phyloP scores from a whole-genome alignment of 23 red algal species.

The Cyanidiococcus yangmingshanensis region DNA sequence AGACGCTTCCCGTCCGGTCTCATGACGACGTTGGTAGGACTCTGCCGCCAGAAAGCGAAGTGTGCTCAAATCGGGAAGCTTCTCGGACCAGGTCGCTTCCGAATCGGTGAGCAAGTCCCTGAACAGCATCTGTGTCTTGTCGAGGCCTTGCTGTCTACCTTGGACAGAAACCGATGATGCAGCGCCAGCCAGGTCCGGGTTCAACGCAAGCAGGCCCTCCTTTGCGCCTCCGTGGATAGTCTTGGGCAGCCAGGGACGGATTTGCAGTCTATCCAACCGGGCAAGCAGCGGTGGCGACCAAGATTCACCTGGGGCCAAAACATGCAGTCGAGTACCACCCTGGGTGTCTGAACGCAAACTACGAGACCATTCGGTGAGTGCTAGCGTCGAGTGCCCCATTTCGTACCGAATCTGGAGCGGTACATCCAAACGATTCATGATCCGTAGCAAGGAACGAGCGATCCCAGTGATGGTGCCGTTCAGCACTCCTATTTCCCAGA shows the following conservation, averaged over 20 bases:
- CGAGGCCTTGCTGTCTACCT: too few relatives aligned
- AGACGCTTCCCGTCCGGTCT: not conserved
- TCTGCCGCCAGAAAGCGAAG: not conserved
- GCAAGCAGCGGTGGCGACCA: slow-evolving; percentile 15
- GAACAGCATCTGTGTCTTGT: too few relatives aligned
- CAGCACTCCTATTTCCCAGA: slow-evolving; percentile 9
- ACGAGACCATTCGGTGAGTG: not conserved
- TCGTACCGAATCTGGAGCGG: not conserved
- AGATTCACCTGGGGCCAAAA: not conserved
- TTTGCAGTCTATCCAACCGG: not conserved
- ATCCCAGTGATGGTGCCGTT: slow-evolving; percentile 1
- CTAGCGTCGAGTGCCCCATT: not conserved
- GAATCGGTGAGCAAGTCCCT: too few relatives aligned
- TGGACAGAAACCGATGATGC: too few relatives aligned
- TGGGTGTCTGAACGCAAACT: not conserved
- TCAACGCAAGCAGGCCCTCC: too few relatives aligned
- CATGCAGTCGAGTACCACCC: not conserved
- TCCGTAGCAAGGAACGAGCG: not conserved
- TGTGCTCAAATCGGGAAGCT: not conserved
- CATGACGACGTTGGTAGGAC: not conserved
- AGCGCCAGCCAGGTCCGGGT: too few relatives aligned
- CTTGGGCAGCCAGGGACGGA: slow-evolving; percentile 1
- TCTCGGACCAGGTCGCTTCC: not conserved
- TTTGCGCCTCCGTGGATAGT: too few relatives aligned
- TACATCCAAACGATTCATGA: not conserved